Conservation (phyloP, 2,329 filamentous ascomycete genomes). For the Penicillium sp. region DNA sequence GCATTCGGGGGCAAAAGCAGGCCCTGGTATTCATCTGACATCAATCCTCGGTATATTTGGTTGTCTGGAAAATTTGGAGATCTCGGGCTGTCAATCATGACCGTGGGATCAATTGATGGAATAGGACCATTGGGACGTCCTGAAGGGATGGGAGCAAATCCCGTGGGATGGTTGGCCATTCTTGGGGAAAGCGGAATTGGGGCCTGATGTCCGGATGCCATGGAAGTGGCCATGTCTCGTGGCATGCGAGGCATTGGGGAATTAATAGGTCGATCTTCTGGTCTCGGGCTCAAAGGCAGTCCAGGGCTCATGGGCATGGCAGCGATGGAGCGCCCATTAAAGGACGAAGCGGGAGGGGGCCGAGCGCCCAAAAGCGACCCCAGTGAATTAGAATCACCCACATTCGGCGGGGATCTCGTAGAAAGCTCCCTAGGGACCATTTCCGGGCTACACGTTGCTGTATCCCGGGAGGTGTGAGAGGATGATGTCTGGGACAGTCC, state of each 20-base stretch:
- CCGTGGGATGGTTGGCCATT: slow-evolving; percentile 63
- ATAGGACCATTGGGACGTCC: slow-evolving; percentile 16
- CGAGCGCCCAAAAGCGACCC: slow-evolving; percentile 28
- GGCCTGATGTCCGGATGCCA: slow-evolving; percentile 50
- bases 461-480: slow-evolving; percentile 9
- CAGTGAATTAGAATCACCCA: slow-evolving; percentile 22
- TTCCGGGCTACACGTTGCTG: slow-evolving; percentile 24
- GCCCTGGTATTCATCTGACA: slow-evolving; percentile 78
- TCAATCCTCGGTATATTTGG: slow-evolving; percentile 64
- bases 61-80: slow-evolving; percentile 27
- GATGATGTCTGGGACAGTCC: not conserved
- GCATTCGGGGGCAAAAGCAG: slow-evolving; percentile 81
- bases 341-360: slow-evolving; percentile 15
- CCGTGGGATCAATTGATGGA: slow-evolving; percentile 32
- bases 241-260: slow-evolving; percentile 53
- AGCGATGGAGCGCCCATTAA: slow-evolving; percentile 34
- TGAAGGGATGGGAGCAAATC: slow-evolving; percentile 53
- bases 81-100: slow-evolving; percentile 30
- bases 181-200: slow-evolving; percentile 60
- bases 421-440: slow-evolving; percentile 47
- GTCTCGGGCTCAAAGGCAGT: slow-evolving; percentile 54
- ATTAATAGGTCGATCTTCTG: slow-evolving; percentile 51
- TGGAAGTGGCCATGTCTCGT: slow-evolving; percentile 40
- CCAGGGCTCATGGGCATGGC: slow-evolving; percentile 53
- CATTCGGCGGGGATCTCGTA: slow-evolving; percentile 23